These are phyloP conservation scores for Myriosclerotinia curreyana DNA, from an alignment of 2,329 filamentous ascomycete genomes.

Conservation along the genomic window DNA sequence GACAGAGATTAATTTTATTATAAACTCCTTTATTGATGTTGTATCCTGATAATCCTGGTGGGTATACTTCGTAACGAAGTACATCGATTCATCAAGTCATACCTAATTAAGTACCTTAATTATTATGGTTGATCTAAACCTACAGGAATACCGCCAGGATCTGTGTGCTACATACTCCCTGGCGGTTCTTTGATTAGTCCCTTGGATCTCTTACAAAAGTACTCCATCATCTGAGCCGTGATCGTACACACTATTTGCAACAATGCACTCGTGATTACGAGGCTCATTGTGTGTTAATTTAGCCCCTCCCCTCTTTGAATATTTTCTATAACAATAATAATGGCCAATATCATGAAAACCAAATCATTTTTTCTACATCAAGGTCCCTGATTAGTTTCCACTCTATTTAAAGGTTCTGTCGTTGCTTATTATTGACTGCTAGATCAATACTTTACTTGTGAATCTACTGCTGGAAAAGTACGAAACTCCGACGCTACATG, in stretches of 20 bases:
- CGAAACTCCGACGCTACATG: too few species aligned
- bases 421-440: neutral
- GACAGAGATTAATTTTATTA: neutral
- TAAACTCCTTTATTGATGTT: neutral
- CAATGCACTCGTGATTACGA: neutral
- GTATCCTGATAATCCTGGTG: neutral
- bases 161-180: neutral
- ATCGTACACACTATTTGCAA: neutral
- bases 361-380: neutral
- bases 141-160: neutral
- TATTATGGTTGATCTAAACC: neutral
- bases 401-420: slow-evolving; percentile 1
- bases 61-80: neutral
- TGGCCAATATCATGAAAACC: neutral
- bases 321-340: neutral
- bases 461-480: neutral
- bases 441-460: neutral
- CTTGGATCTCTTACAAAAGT: too few species aligned
- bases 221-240: neutral
- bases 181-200: neutral
- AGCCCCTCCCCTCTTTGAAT: neutral
- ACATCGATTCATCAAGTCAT: neutral
- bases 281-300: neutral
- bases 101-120: too few species aligned
- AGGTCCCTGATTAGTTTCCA: neutral